Base-by-base conservation (phyloP, 2,329 filamentous ascomycete species). In the Arthrobotrys iridis region DNA sequence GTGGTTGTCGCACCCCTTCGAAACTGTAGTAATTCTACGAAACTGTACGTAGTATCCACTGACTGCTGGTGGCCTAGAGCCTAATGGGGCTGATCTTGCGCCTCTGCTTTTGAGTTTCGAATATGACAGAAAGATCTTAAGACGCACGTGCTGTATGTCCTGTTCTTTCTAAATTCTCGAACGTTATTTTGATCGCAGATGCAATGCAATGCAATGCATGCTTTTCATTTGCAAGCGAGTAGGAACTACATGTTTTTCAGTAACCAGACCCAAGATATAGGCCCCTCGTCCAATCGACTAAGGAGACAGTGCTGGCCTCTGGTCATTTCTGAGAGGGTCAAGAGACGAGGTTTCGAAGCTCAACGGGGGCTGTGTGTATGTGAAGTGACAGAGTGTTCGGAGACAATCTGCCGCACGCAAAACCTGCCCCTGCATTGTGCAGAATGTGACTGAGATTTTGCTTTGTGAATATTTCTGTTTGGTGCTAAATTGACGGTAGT, bases 181-280 rank as follows among this genome's bases (percentile, higher is more conserved):
- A 41, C 45, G 20, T 41, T 68, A 41, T 68, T n/a, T n/a, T 33
- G 15, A 67, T 41, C 22, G 15, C 20, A 43, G n/a, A 62, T 55
- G 57, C 48, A 71, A 71, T 71, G 66, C 66, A 71, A 71, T 71
- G 66, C 66, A 71, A 71, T 71, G 66, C 66, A 63, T 30, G 11
- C n/a, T 59, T 10, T 20, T 59, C 35, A 18, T n/a, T n/a, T n/a
- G n/a, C 65, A 70, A 70, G 52, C 64, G 55, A 70, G 45, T 22
- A 52, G 5, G 24, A 52, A 52, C 30, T 40, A 4, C 50, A 15
- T 13, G 1, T 35, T 10, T 20, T 20, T 33, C 24, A 13, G 18
- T 7, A 20, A 28, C 43, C 43, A 59, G 26, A 40, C 59, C 43
- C 35, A 41, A 15, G 5, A 26, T 35, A 22, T 22, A 37, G n/a